phyloP scores from a whole-genome alignment of 2,329 filamentous ascomycete genomes.

The Talaromyces verruculosus region DNA sequence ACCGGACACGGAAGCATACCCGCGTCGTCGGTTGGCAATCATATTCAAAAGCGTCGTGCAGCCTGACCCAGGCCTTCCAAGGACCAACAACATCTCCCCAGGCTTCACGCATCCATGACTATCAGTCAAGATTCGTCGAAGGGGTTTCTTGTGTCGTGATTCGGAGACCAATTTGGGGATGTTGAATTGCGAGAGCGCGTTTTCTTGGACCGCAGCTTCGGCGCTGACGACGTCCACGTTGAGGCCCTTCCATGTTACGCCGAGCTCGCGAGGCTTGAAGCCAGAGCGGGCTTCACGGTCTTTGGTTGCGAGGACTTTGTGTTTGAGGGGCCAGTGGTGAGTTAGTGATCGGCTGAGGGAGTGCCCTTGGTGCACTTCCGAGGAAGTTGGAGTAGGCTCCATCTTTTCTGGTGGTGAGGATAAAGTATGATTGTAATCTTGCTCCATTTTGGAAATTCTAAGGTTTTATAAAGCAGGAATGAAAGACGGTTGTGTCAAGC shows the following conservation, averaged over 20 bases:
- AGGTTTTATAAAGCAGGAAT: background rate
- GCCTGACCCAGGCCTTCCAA: slow-evolving; percentile 67
- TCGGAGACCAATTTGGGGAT: slow-evolving; percentile 56
- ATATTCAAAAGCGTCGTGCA: slow-evolving; percentile 72
- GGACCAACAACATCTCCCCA: slow-evolving; percentile 69
- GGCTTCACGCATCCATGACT: slow-evolving; percentile 69
- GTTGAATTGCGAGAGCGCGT: slow-evolving; percentile 61
- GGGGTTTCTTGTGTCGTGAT: slow-evolving; percentile 55
- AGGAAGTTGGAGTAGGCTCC: background rate
- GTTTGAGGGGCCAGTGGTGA: slow-evolving; percentile 51
- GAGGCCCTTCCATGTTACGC: slow-evolving; percentile 65
- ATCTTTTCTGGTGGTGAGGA: background rate
- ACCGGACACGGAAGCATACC: slow-evolving; percentile 59
- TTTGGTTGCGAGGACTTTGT: slow-evolving; percentile 48
- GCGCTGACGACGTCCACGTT: slow-evolving; percentile 62
- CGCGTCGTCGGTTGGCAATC: slow-evolving; percentile 62
- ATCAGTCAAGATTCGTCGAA: slow-evolving; percentile 63
- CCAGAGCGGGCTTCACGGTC: slow-evolving; percentile 49
- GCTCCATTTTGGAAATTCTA: background rate
- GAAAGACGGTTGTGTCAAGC: background rate
- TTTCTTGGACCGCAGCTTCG: slow-evolving; percentile 65
- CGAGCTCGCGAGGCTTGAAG: slow-evolving; percentile 54
- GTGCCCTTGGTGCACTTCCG: background rate
- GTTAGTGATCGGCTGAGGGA: background rate
- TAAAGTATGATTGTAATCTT: background rate